phyloP scores from a whole-genome alignment of 2,329 filamentous ascomycete genomes.

The Calcarisporium arbuscula region DNA sequence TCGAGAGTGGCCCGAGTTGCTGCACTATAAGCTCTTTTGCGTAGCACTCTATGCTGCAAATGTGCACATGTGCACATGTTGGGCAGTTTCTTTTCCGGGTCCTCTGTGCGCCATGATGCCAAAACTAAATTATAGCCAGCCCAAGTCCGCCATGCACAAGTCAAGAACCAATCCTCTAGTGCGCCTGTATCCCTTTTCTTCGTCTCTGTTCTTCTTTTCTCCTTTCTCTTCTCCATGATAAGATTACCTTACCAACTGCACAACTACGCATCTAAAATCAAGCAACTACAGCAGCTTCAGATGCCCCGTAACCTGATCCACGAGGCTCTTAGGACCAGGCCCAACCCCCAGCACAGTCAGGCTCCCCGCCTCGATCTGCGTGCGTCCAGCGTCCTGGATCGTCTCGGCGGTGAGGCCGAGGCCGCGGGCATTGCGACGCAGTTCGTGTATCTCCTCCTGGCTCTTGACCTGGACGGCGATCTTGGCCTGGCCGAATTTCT shows the following conservation, averaged over 20 bases:
- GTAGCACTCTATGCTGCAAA: no score
- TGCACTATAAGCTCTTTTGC: no score
- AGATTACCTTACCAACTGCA: no score
- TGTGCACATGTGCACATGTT: no score
- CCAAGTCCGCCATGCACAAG: no score
- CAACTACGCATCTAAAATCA: no score
- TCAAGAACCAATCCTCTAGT: no score
- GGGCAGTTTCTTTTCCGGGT: no score
- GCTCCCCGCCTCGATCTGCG: constrained; percentile 91
- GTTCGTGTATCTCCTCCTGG: constrained; percentile 70
- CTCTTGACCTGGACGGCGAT: constrained; percentile 85
- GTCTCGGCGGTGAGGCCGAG: constrained; percentile 83
- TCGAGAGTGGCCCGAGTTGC: background rate
- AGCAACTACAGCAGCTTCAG: constrained; percentile 67
- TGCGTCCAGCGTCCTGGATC: constrained; percentile 91
- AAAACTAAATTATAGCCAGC: no score
- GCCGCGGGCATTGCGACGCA: constrained; percentile 73
- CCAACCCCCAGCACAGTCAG: constrained; percentile 84
- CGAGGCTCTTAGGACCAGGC: constrained; percentile 74
- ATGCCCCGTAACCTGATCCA: constrained; percentile 79
- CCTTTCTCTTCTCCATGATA: background rate
- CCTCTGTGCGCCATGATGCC: no score
- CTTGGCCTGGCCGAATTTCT: constrained; percentile 81
- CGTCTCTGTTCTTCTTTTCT: background rate
- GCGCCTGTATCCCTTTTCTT: background rate